Conservation (phyloP, 495 filamentous ascomycete species). For the Collariella sp. region DNA sequence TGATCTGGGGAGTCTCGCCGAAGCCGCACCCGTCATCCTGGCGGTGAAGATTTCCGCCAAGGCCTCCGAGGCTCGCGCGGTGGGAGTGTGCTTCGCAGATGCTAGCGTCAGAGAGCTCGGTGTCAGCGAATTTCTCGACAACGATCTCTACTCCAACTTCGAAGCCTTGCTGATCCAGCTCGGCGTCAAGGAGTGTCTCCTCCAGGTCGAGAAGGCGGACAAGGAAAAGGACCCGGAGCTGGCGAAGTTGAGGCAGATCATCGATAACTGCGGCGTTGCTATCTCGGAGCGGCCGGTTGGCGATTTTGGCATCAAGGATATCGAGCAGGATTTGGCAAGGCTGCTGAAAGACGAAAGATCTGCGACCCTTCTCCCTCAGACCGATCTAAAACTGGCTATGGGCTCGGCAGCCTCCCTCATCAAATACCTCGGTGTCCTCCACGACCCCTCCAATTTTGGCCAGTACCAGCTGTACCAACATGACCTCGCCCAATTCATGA, state of each 20-base stretch:
- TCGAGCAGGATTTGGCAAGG: conserved; percentile 87
- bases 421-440: conserved; percentile 87
- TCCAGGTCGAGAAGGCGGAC: conserved; percentile 59
- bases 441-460: conserved; percentile 88
- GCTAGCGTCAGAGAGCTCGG: conserved; percentile 92
- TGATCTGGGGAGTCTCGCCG: conserved; percentile 79
- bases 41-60: conserved; percentile 87
- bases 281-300: conserved; percentile 64
- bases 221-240: conserved; percentile 82
- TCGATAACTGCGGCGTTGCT: conserved; percentile 85
- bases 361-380: conserved; percentile 71
- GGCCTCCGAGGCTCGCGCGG: conserved; percentile 72
- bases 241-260: conserved; percentile 75
- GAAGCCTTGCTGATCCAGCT: conserved; percentile 94
- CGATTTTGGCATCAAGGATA: conserved; percentile 86
- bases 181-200: conserved; percentile 85
- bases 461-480: conserved; percentile 97
- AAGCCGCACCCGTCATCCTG: conserved; percentile 85
- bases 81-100: conserved; percentile 97
- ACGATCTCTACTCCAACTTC: conserved; percentile 96
- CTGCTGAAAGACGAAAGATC: conserved; percentile 78
- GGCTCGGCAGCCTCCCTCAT: conserved; percentile 87
- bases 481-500: conserved; percentile 96
- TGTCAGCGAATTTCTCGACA: conserved; percentile 96
- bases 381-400: conserved; percentile 95